Base-by-base conservation (phyloP, 2,329 filamentous ascomycete species). In the Magnaporthiopsis poae region DNA sequence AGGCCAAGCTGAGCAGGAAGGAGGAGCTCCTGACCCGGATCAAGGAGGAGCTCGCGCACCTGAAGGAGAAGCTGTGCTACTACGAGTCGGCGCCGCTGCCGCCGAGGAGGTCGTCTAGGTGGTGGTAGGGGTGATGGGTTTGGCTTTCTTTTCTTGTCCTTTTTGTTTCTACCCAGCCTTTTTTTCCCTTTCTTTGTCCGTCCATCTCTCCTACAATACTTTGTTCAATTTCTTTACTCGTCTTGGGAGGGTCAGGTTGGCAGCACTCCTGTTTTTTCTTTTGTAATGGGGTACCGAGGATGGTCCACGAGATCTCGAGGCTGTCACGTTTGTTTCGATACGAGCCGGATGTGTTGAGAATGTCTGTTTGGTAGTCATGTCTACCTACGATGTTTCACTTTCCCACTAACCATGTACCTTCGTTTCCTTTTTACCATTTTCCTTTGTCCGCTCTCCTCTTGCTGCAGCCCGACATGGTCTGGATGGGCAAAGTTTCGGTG, bases 31-130 rank as follows among this genome's bases (percentile, higher is more conserved):
- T 63, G 15, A 15, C 11, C 18, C 35, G 62, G 3, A 18, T 63
- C n/a, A 63, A 63, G 62, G 62, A 63, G n/a, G 62, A 63, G 62
- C 27, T 39, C 33, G 39, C 35, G 33, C 62, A 63, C 62, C 62
- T 63, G 35, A 63, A 39, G 62, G 35, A 39, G n/a, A 63, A 63
- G 62, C 35, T 63, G 35, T 18, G 18, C 35, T 63, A 63, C 62
- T 63, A 63, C 62, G 62, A 63, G 62, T 39, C 62, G 62, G 62
- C 62, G 35, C 62, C 62, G 12, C 4, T 39, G 25, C 62, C 46
- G 21, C 21, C 21, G 18, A 21, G 46, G 18, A 21, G 46, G 46
- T 5, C n/a, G 46, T 8, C 21, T 3, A 21, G 21, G 46, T 56
- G 46, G 46, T 56, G 46, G 46, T 56, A 18, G n/a, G 21, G 7